Conservation (phyloP, 208 protist species). For the Tetramitus jugosus region DNA sequence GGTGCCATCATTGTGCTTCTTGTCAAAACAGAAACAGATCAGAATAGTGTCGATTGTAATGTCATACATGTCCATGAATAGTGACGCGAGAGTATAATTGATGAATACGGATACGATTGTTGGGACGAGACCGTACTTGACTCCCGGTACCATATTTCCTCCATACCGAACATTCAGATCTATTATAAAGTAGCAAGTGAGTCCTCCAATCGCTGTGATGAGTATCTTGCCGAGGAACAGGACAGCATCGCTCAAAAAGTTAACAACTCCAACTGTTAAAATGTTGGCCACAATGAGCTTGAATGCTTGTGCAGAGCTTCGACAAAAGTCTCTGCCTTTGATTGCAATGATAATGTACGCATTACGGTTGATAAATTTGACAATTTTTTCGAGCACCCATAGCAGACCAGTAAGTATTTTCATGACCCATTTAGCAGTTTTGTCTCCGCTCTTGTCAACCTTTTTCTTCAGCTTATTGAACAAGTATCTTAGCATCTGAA, state of each 20-base stretch:
- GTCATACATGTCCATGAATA: conserved; percentile 57
- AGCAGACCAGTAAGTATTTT: conserved; percentile 53
- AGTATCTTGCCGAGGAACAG: conserved; percentile 49
- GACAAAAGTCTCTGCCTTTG: conserved; percentile 58
- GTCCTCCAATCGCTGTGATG: conserved; percentile 34
- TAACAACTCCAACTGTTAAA: conserved; percentile 43
- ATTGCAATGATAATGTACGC: conserved; percentile 74
- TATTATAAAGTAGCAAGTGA: conserved; percentile 38
- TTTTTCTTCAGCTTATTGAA: conserved; percentile 45
- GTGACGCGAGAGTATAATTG: conserved; percentile 41
- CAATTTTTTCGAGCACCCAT: conserved; percentile 58
- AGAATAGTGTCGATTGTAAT: conserved; percentile 52
- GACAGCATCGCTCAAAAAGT: conserved; percentile 40
- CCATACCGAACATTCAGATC: conserved; percentile 2
- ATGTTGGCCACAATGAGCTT: conserved; percentile 49
- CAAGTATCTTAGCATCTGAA: conserved; percentile 56
- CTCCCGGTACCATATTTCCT: conserved; percentile 17
- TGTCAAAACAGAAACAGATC: conserved; percentile 62
- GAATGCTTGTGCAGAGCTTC: conserved; percentile 49
- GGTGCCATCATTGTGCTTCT: too few species aligned
- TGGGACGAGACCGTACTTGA: conserved; percentile 31
- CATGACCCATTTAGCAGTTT: conserved; percentile 38
- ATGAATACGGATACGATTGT: conserved; percentile 46
- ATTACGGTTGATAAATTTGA: conserved; percentile 70
- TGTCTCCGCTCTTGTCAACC: conserved; percentile 22